A percentile compares a stretch with the other conserved stretches of the same genome.
These are phyloP conservation scores for Candida schatavii DNA, from an alignment of 805 yeast species.

Conservation along the genomic window DNA sequence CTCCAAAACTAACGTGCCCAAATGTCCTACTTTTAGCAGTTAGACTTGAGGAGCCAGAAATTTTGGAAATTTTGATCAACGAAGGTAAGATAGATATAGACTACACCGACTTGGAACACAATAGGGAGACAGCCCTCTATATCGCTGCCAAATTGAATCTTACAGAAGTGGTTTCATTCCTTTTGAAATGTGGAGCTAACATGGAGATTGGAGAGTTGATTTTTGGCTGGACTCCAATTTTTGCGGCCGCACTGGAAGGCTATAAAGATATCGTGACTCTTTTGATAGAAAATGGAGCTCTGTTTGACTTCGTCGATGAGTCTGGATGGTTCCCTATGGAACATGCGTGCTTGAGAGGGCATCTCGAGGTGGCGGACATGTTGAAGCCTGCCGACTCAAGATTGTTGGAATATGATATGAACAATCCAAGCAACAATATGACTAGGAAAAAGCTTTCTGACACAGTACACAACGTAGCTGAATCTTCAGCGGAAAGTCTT, in stretches of 20 bases:
- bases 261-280: slow-evolving; percentile 51
- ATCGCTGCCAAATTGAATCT: slow-evolving; percentile 69
- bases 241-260: slow-evolving; percentile 89
- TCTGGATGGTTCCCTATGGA: slow-evolving; percentile 99
- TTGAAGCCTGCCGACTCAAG: slow-evolving; percentile 48
- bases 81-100: slow-evolving; percentile 63
- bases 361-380: slow-evolving; percentile 62
- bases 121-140: slow-evolving; percentile 77
- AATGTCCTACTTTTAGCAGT: slow-evolving; percentile 65
- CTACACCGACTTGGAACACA: slow-evolving; percentile 54
- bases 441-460: slow-evolving; percentile 13
- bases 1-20: slow-evolving; percentile 46
- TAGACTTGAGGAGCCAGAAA: slow-evolving; percentile 56
- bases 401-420: slow-evolving; percentile 34
- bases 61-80: slow-evolving; percentile 52
- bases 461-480: neutral
- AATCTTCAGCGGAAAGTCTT: neutral
- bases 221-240: slow-evolving; percentile 94
- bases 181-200: slow-evolving; percentile 62
- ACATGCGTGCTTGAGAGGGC: slow-evolving; percentile 90
- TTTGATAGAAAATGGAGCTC: slow-evolving; percentile 54
- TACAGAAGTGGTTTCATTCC: slow-evolving; percentile 47
- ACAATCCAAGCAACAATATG: slow-evolving; percentile 33
- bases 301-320: slow-evolving; percentile 59
- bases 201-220: slow-evolving; percentile 72